A percentile compares a stretch with the other conserved stretches of the same genome.
Conservation (phyloP, 345 rosid species). For the Eucalyptus sideroxylon region DNA sequence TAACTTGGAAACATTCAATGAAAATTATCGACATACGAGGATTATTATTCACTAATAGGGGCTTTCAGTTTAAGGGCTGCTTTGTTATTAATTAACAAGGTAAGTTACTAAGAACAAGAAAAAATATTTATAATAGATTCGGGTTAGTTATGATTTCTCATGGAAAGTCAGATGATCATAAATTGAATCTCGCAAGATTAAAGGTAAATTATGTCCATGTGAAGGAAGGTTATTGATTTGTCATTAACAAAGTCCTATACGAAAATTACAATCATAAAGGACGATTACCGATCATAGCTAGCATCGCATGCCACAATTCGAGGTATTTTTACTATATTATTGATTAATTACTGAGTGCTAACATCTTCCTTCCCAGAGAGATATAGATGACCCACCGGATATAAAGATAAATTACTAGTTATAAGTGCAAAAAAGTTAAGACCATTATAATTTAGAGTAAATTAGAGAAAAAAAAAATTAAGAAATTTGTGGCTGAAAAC, state of each 20-base stretch:
- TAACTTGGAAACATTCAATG: not conserved
- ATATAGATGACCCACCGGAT: not conserved
- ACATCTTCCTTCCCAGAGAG: not conserved
- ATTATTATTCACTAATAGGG: not conserved
- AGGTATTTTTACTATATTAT: not conserved
- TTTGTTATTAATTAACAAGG: not conserved
- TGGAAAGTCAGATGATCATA: not conserved
- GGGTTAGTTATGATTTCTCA: not conserved
- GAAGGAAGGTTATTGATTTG: not conserved
- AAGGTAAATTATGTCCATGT: not conserved
- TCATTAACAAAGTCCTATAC: not conserved
- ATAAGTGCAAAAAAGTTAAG: not conserved
- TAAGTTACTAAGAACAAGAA: not conserved
- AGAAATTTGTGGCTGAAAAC: not conserved
- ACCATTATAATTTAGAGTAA: not conserved
- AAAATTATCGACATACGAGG: not conserved
- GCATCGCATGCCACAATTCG: not conserved
- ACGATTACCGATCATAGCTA: not conserved
- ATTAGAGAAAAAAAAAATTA: not conserved
- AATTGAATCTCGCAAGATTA: not conserved
- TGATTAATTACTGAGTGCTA: not conserved
- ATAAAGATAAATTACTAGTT: not conserved
- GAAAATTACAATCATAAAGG: not conserved
- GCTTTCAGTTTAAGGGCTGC: not conserved
- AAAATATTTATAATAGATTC: not conserved